Base-by-base conservation (phyloP, 208 protist genomes). In the Vickermania ingenoplastis region DNA sequence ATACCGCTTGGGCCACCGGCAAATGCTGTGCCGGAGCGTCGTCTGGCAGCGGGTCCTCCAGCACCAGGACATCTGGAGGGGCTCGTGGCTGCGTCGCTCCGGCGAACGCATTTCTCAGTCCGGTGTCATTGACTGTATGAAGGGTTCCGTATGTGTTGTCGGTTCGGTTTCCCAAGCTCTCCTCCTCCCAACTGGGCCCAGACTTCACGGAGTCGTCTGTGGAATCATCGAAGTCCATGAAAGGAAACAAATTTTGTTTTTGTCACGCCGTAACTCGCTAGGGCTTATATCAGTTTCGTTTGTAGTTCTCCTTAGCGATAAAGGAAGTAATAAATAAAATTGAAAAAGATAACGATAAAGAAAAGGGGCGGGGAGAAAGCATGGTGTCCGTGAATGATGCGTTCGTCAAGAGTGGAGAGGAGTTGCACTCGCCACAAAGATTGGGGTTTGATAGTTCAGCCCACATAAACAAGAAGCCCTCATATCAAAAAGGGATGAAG, bases 291-390 rank as follows among this genome's bases (percentile, higher is more conserved):
- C 7, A 22, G 11, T 55, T 55, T 55, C 51, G 13, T 22, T 27
- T 55, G 5, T 14, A 55, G n/a, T 55, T 28, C 21, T 55, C 13
- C 50, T 61, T 50, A 0, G 21, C 25, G 29, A 61, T 31, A 65
- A 41, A 25, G 25, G 64, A 31, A 64, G 21, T 36, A 53, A 29
- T 5, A 57, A 54, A 55, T 27, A 72, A 56, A 63, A 4, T 71
- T 26, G 52, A 49, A 14, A 13, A 48, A 59, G 64, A 24, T 14
- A 67, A 31, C 51, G 53, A 56, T 24, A 57, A 31, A 64, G 36
- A n/a, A n/a, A n/a, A n/a, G n/a, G n/a, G n/a, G n/a, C n/a, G n/a
- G n/a, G n/a, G n/a, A n/a, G n/a, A n/a, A n/a, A n/a, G n/a, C n/a
- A n/a, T n/a, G n/a, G n/a, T n/a, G n/a, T n/a, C n/a, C n/a, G n/a